Base-by-base conservation (phyloP, 2,329 filamentous ascomycete genomes). In the Helotiales sp. region DNA sequence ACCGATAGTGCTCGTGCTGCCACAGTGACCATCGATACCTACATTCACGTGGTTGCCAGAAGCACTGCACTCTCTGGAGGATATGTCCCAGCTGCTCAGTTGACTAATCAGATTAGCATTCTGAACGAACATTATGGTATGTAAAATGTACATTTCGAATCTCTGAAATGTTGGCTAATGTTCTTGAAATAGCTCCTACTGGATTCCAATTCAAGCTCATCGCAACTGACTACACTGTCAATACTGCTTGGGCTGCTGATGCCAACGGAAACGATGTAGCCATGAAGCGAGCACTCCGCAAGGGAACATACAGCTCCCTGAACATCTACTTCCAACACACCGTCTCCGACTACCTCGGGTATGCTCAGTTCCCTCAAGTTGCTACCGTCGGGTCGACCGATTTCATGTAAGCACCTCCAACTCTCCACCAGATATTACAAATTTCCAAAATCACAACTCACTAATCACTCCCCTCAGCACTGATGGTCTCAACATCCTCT, bases 251-350 rank as follows among this genome's bases (percentile, higher is more conserved):
- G 77, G 74, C 72, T 47, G 66, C 69, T 49, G 75, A 80, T 67
- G 45, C 8, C 45, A 49, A 49, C 13, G 63, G 68, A 43, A 70
- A 71, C 61, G 79, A 83, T 72, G 68, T 79, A 40, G 76, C 73
- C 43, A 84, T 84, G 81, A 83, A 83, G 78, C 73, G 72, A 20
- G 71, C 79, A 26, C 79, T 84, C 47, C 80, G 81, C 72, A 78
- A 81, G 74, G 79, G 77, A 58, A 71, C 71, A 63, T 77, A 77
- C 68, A 71, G 72, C 57, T 71, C 72, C 22, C 67, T 78, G 43
- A 78, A 78, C 50, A 55, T 78, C 11, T 78, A 78, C 67, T 76
- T 77, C 69, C 68, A 74, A 62, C 70, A 73, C 52, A 26, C 55
- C n/a, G 34, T 65, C 20, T 26, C 30, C 20, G 63, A 55, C 32